Conservation (phyloP, 2,329 filamentous ascomycete genomes). For the Talaromyces atroroseus region DNA sequence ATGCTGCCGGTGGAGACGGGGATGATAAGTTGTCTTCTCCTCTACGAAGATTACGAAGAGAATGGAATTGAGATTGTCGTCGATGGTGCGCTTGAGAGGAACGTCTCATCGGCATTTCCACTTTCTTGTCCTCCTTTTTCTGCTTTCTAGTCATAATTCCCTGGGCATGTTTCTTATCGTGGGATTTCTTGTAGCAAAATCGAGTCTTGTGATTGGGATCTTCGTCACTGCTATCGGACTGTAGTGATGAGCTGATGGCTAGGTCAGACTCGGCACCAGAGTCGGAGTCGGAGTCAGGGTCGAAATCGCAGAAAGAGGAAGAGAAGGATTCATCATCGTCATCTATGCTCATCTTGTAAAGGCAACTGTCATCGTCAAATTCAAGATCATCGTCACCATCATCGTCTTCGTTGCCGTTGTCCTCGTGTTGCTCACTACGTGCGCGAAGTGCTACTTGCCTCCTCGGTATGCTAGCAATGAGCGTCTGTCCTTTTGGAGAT, state of each 20-base stretch:
- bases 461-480: not conserved
- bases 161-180: not conserved
- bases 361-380: conserved; percentile 23
- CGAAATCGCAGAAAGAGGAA: not conserved
- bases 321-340: not conserved
- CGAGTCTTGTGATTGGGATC: not conserved
- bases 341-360: conserved; percentile 21
- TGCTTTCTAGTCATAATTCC: not conserved
- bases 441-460: not conserved
- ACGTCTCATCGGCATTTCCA: not conserved
- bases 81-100: not conserved
- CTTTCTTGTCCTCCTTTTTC: not conserved
- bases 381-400: not conserved
- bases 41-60: not conserved
- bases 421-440: not conserved
- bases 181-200: not conserved
- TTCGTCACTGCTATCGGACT: not conserved
- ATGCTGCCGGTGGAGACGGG: not conserved
- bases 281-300: not conserved
- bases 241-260: not conserved
- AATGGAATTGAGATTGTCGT: not conserved
- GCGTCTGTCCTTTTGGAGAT: not conserved
- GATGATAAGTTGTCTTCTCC: not conserved
- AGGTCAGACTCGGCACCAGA: not conserved
- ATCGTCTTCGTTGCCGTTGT: not conserved